Evolutionary conservation across 495 filamentous ascomycete species (phyloP), one percentile per base, ranked within the genome.

Genomic region (Xanthoparmelia taractica): DNA sequence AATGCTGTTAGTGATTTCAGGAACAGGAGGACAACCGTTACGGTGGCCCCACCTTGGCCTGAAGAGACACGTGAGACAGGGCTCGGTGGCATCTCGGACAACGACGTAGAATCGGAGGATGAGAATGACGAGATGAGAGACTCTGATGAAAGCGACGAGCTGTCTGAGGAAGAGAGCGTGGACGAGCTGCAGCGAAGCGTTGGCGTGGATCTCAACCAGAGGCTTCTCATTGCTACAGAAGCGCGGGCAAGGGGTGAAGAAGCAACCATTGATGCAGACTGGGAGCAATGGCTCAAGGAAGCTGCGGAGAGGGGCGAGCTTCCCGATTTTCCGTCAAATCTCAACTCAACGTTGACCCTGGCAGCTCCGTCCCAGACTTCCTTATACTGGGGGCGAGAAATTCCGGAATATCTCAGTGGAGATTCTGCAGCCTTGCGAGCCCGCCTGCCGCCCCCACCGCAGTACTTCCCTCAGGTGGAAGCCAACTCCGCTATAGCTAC

Each of bases 251-350:
- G 86, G 80, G 69, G 87, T 75, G 78, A 77, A 72, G 65, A 83
- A 73, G 81, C 85, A 40, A 82, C 84, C 27, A 78, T 91, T 41
- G 89, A 95, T 68, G 85, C 87, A 61, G 87, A 88, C 63, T 93
- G 85, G 85, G 90, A 94, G 72, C 88, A 90, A 73, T 94, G 88
- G 87, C 72, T 94, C 41, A 92, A 92, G 72, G 88, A 91, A 67
- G 85, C 85, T 54, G 83, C 86, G 38, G 90, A 93, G 65, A 73
- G 81, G 37, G 81, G 80, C 20, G 37, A 38, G 29, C 50, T 63
- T 29, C 55, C 48, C 25, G 40, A 57, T 18, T 18, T 40, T 13
- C 25, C 13, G 29, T 54, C 17, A 25, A 25, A 52, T 57, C 57
- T 41, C 27, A 23, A 29, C n/a, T 11, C 41, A 25, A 37, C 45